Evolutionary conservation across 202 grass and related monocot species (phyloP), one percentile per base, ranked within the genome.

Genomic region (Schoenoplectus tabernaemontani): DNA sequence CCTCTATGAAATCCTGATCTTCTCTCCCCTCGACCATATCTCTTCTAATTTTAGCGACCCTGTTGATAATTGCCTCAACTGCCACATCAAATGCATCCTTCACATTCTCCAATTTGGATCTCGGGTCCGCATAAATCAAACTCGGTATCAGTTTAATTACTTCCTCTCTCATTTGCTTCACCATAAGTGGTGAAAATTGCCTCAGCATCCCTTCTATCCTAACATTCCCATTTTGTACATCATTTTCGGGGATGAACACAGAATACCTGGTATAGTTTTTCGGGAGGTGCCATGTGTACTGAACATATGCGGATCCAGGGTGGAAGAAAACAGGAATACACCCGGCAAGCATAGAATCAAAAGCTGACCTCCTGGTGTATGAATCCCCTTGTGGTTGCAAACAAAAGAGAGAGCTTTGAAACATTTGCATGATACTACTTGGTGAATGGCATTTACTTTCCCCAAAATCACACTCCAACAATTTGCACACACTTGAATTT

Each of bases 261-360:
- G 96, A 99, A 70, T 96, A 99, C 10, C 67, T 86, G 9, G 96
- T 90, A 51, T 91, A 99, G 74, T 99, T 99, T 85, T 89, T 93
- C 1, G 92, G 96, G 61, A 99, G 88, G 83, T 99, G 96, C 96
- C 96, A 96, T 36, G 85, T 96, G 83, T 93, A 95, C 19, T 97
- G 94, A 65, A 89, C 86, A 36, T 93, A 97, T 0, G 94, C 94
- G 47, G 94, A 97, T 64, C 94, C 94, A 3, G 94, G 94, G 86
- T 97, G 94, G 76, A 97, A 97, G 87, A 97, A 93, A 85, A 97
- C 94, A 57, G 94, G 94, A 78, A 97, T 85, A 57, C 94, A 97
- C 24, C 94, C 94, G 23, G 94, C 94, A 68, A 97, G 66, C 79
- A 97, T 97, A 0, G 94, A 97, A 69, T 97, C 94, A 16, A 97